These are phyloP conservation scores for Alternaria novae-zelandiae DNA, from an alignment of 2,329 filamentous ascomycete genomes.

Conservation along the genomic window DNA sequence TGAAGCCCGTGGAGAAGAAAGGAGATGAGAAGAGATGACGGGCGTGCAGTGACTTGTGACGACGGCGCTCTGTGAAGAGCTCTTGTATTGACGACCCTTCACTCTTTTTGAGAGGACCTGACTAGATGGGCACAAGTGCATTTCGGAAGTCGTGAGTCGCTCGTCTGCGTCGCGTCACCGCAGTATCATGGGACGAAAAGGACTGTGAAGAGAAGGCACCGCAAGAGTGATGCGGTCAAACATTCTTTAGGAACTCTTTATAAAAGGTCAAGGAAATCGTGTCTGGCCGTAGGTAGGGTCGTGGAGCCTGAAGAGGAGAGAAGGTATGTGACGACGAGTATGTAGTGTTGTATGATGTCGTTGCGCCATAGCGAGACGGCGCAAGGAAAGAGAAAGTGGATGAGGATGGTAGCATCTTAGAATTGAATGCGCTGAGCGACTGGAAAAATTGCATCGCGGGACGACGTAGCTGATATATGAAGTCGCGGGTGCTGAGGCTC, in stretches of 20 bases:
- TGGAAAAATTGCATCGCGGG: no score
- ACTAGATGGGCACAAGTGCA: background rate
- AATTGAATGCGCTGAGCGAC: no score
- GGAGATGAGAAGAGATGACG: background rate
- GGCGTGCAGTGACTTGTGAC: background rate
- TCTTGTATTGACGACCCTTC: background rate
- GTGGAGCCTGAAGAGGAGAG: fast-evolving
- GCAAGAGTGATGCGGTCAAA: background rate
- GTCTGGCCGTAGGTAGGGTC: background rate
- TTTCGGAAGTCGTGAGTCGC: background rate
- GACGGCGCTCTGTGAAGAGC: background rate
- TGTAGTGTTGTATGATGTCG: background rate
- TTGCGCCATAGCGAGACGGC: background rate
- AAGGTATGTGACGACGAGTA: background rate
- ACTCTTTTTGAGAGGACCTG: background rate
- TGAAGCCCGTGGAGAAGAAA: background rate
- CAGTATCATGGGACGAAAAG: background rate
- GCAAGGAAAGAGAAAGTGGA: no score
- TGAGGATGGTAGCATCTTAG: no score
- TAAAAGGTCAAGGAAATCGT: background rate
- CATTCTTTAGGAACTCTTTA: background rate
- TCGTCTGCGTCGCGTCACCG: background rate
- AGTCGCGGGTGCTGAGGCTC: no score
- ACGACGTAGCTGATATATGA: no score
- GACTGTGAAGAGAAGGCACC: background rate